Percentiles rank a stretch among this genome's conserved stretches.
Conservation (phyloP, 2,329 filamentous ascomycete species). For the Aspergillus brunneoviolaceus region DNA sequence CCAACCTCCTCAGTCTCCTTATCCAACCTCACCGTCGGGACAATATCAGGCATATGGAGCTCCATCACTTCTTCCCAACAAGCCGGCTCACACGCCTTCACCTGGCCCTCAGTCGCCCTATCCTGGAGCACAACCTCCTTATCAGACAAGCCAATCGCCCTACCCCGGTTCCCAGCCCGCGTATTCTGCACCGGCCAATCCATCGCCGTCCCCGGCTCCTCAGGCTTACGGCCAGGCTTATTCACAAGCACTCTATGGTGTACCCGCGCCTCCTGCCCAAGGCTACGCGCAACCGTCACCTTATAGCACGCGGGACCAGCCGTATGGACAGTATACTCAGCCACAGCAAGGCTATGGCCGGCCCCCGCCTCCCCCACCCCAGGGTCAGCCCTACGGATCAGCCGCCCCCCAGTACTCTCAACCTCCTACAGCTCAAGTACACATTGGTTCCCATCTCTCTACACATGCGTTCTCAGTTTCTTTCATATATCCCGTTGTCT, state of each 20-base stretch:
- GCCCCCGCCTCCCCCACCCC: constrained; percentile 43
- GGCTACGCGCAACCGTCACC: constrained; percentile 28
- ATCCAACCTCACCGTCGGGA: constrained; percentile 34
- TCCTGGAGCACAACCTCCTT: constrained; percentile 5
- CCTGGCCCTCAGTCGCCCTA: constrained; percentile 7
- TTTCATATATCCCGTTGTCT: neutral
- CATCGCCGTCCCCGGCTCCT: constrained; percentile 23
- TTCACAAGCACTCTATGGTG: constrained; percentile 40
- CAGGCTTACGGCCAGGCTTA: constrained; percentile 46
- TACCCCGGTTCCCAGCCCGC: constrained; percentile 26
- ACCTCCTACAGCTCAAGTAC: constrained; percentile 36
- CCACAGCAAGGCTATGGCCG: constrained; percentile 41
- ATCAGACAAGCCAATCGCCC: constrained; percentile 12
- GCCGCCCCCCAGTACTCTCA: constrained; percentile 34
- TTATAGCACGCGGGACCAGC: constrained; percentile 23
- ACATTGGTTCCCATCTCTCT: constrained; percentile 23
- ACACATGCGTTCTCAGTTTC: neutral
- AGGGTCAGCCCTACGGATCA: constrained; percentile 36
- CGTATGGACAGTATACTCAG: constrained; percentile 19
- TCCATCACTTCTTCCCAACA: constrained; percentile 30
- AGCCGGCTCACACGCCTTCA: constrained; percentile 32
- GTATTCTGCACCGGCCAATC: neutral
- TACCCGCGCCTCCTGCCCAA: constrained; percentile 28
- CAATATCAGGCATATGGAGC: constrained; percentile 39
- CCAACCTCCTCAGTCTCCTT: constrained; percentile 33